Base-by-base conservation (phyloP, 306 rosid species). In the Prunus kanzakura region DNA sequence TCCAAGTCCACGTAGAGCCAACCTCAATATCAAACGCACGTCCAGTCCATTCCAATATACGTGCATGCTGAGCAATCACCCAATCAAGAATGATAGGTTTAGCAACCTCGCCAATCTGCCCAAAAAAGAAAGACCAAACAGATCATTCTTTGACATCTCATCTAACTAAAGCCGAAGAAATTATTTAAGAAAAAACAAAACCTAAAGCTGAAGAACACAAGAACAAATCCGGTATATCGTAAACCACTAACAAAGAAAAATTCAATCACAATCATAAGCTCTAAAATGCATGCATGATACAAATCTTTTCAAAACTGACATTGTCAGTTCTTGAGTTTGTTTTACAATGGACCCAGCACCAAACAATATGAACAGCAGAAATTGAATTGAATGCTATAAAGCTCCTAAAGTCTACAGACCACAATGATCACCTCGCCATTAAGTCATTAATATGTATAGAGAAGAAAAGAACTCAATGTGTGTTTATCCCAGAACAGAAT, bases 41-140 rank as follows among this genome's bases (percentile, higher is more conserved):
- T 56, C 86, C 89, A 57, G 87, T 87, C 91, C 91, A 87, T 73
- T 87, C 89, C 82, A 86, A 61, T 68, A 76, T 73, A 62, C 79
- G 82, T 69, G 73, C 76, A 82, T 71, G 81, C 82, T 78, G 89
- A 81, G 86, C 87, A 77, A 87, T 85, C 84, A 87, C 82, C 91
- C 91, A 87, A 72, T 87, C 89, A 72, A 87, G 87, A 81, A 85
- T 80, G 62, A 85, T 73, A 57, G 89, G 87, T 75, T 87, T 87
- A 30, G 86, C 78, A 80, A 87, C 82, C 78, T 85, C 87, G 32
- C 80, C 86, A 69, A 87, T 87, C 91, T 87, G 86, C 82, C 18
- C 60, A 77, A 71, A 57, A 55, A 65, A 54, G 22, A 55, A 45
- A 71, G 20, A 11, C 13, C 16, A 69, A 82, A 60, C 68, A 73